phyloP scores from a whole-genome alignment of 176 grass and related monocot genomes.

The Calamus simplicifolius region DNA sequence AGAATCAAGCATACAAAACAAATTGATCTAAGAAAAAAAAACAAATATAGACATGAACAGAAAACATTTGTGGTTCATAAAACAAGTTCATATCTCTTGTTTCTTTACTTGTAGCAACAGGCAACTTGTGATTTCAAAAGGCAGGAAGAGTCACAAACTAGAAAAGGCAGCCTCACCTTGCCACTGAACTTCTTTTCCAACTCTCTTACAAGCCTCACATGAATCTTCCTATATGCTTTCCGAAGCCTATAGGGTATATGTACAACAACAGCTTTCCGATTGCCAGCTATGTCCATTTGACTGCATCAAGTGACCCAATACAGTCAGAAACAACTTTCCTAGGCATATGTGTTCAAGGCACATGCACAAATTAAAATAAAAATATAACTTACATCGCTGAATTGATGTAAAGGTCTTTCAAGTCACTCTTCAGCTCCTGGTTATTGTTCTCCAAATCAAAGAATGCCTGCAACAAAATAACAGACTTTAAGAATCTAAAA shows the following conservation, averaged over 20 bases:
- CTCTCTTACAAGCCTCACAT: slow-evolving; percentile 82
- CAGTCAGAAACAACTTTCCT: too few relatives aligned
- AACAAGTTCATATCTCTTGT: too few relatives aligned
- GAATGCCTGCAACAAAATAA: slow-evolving; percentile 45
- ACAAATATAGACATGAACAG: too few relatives aligned
- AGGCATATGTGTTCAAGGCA: neutral
- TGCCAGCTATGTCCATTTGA: slow-evolving; percentile 70
- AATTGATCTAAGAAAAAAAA: too few relatives aligned
- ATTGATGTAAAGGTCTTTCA: slow-evolving; percentile 95
- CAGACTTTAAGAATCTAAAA: neutral
- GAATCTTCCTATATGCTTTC: slow-evolving; percentile 89
- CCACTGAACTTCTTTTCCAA: slow-evolving; percentile 98
- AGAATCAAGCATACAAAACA: too few relatives aligned
- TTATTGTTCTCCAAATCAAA: slow-evolving; percentile 94
- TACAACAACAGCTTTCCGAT: slow-evolving; percentile 78
- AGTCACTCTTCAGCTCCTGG: slow-evolving; percentile 79
- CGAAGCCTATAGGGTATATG: slow-evolving; percentile 79
- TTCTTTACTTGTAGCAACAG: neutral
- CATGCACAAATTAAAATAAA: neutral
- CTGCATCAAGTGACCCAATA: slow-evolving; percentile 21
- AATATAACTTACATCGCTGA: slow-evolving; percentile 35
- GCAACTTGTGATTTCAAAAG: neutral
- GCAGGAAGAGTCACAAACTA: neutral
- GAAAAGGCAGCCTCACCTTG: slow-evolving; percentile 40
- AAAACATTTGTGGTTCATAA: too few relatives aligned